These are phyloP conservation scores for Chytridiales sp. DNA, from an alignment of 371 early-diverging fungal species.

Conservation along the genomic window DNA sequence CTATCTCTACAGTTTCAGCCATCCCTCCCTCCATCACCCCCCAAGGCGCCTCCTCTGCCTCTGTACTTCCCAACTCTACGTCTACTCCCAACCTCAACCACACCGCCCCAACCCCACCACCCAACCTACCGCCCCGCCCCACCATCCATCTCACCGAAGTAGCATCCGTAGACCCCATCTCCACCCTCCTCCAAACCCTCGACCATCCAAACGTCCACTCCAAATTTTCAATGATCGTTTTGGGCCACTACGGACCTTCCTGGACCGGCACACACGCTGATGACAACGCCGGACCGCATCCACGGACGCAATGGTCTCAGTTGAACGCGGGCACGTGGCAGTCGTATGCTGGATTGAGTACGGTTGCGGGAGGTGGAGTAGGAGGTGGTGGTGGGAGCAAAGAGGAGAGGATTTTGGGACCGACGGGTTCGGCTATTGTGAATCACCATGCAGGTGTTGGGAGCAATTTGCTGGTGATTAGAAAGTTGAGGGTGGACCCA, in stretches of 20 bases:
- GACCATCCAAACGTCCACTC: neutral
- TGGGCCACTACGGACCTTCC: slow-evolving; percentile 10
- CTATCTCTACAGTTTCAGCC: neutral
- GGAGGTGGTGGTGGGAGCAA: neutral
- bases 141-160: slow-evolving; percentile 12
- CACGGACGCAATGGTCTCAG: neutral
- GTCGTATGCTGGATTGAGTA: neutral
- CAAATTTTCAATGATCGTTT: neutral
- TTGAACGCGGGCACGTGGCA: neutral
- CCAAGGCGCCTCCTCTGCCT: neutral
- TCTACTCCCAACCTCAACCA: neutral
- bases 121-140: neutral
- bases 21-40: neutral
- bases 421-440: slow-evolving; percentile 3
- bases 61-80: neutral
- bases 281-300: neutral
- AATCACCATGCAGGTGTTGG: neutral
- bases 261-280: neutral
- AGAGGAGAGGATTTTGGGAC: slow-evolving; percentile 14
- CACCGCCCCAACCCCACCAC: neutral
- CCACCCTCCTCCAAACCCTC: slow-evolving; percentile 5
- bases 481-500: slow-evolving; percentile 19
- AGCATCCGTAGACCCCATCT: slow-evolving; percentile 4
- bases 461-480: slow-evolving; percentile 12
- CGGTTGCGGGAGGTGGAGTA: neutral